Base-by-base conservation (phyloP, 2,329 filamentous ascomycete genomes). In the Cladophialophora yegresii region DNA sequence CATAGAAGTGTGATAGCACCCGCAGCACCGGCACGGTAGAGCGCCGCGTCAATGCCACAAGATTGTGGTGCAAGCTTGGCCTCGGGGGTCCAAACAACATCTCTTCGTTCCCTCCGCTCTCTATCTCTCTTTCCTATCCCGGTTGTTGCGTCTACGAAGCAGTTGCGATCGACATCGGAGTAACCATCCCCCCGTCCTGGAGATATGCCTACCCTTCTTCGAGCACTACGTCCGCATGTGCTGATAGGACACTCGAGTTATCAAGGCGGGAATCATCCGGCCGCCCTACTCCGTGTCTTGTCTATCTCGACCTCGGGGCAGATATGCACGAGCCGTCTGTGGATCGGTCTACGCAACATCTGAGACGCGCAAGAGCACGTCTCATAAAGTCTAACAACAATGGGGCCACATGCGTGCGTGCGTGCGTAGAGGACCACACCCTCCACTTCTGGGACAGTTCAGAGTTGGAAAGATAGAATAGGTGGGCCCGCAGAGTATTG, bases 71-170 rank as follows among this genome's bases (percentile, higher is more conserved):
- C 36, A 43, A 16, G 36, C 16, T 40, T 12, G 36, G 16, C 36
- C 36, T 40, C 7, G 47, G 45, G 23, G 23, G 2, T 22, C 5
- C 30, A 22, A 53, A 53, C 26, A 3, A 54, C 26, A 32, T 32
- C 9, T 28, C 32, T 13, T 5, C 16, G 16, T n/a, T 4, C 12
- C 36, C 16, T 40, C 36, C 56, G 51, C 62, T 64, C 62, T 64
- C 62, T 64, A 64, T 56, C 62, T 64, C 62, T 64, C 62, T 64
- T 64, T 51, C 62, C 62, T 64, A 64, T 58, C 32, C 20, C 30
- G 58, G 57, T 58, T 6, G 16, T 45, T n/a, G 47, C 22, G 32
- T 6, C 47, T 22, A 47, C 43, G 30, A 30, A 30, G 47, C 7
- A 20, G 10, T 26, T 26, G 20, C 23, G 62, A 61, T 64, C 58